phyloP scores from a whole-genome alignment of 805 yeast species.

The Suhomyces pyralidae region DNA sequence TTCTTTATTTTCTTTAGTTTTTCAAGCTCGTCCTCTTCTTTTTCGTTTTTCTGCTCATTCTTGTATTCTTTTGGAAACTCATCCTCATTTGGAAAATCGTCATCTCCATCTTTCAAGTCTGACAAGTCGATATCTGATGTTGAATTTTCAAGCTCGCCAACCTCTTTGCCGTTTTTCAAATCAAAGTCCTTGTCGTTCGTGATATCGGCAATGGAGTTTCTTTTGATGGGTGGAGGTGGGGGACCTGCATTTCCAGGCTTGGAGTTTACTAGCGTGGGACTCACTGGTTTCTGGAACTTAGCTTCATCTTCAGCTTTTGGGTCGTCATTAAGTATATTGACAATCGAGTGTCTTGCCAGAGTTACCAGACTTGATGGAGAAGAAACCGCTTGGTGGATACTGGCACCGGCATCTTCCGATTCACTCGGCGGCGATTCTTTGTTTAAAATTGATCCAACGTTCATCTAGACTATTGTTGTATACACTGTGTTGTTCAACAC shows the following conservation, averaged over 20 bases:
- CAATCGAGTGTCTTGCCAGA: conserved; percentile 29
- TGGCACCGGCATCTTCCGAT: conserved; percentile 4
- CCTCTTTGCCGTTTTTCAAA: conserved; percentile 27
- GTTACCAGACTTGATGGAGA: conserved; percentile 3
- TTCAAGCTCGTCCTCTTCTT: conserved; percentile 21
- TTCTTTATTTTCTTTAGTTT: conserved; percentile 21
- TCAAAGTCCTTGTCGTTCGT: conserved; percentile 49
- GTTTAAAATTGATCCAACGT: conserved; percentile 39
- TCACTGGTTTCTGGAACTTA: neutral
- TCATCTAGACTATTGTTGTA: conserved; percentile 16
- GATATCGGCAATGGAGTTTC: conserved; percentile 25
- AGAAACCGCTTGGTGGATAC: neutral
- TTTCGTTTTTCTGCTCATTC: neutral
- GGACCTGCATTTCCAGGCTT: neutral
- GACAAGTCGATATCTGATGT: conserved; percentile 1
- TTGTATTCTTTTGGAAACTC: neutral
- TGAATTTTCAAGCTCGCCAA: neutral
- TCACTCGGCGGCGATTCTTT: conserved; percentile 32
- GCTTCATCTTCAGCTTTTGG: neutral
- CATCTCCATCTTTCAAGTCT: conserved; percentile 2
- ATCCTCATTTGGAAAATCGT: neutral
- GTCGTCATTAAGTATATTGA: conserved; percentile 25
- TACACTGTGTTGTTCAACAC: neutral
- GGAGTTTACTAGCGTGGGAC: neutral
- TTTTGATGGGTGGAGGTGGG: conserved; percentile 6